Conservation (phyloP, 202 grass and related monocot genomes). For the Bolboschoenoplectus hybrid region DNA sequence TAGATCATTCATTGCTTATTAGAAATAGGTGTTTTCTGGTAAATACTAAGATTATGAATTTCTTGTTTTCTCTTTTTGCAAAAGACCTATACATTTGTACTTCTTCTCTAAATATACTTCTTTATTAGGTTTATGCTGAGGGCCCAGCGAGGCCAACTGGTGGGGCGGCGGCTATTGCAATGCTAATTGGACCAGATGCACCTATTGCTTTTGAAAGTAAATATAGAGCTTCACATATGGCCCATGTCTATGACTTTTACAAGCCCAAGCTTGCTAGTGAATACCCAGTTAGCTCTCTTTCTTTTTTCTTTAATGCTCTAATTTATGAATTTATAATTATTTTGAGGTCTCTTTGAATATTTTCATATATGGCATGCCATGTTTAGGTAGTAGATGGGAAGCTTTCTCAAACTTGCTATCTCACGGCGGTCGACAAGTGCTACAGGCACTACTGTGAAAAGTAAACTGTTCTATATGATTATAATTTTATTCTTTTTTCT, state of each 20-base stretch:
- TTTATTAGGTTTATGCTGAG: conserved; percentile 85
- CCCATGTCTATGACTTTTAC: conserved; percentile 98
- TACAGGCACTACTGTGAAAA: conserved; percentile 73
- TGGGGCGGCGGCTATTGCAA: conserved; percentile 91
- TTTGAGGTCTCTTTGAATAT: conserved; percentile 26
- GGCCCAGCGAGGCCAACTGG: conserved; percentile 91
- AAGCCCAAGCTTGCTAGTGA: conserved; percentile 96
- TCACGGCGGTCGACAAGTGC: conserved; percentile 87
- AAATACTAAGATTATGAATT: not conserved
- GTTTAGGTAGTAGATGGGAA: conserved; percentile 91
- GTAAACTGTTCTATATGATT: conserved; percentile 45
- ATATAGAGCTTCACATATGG: conserved; percentile 87
- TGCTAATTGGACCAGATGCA: conserved; percentile 97
- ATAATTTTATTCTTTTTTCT: conserved; percentile 16
- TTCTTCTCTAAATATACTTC: conserved; percentile 11
- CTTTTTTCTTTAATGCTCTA: not conserved
- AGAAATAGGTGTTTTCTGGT: not conserved
- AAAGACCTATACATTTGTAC: conserved; percentile 6
- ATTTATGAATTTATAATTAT: conserved; percentile 37
- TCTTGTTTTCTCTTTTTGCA: not conserved
- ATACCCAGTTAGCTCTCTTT: conserved; percentile 73
- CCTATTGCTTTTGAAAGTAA: conserved; percentile 93
- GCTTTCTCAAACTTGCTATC: conserved; percentile 94
- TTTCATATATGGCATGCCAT: conserved; percentile 14
- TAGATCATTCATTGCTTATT: conserved; percentile 6